Conservation (phyloP, 140 eudicot genomes). For the Flaveria floridana region DNA sequence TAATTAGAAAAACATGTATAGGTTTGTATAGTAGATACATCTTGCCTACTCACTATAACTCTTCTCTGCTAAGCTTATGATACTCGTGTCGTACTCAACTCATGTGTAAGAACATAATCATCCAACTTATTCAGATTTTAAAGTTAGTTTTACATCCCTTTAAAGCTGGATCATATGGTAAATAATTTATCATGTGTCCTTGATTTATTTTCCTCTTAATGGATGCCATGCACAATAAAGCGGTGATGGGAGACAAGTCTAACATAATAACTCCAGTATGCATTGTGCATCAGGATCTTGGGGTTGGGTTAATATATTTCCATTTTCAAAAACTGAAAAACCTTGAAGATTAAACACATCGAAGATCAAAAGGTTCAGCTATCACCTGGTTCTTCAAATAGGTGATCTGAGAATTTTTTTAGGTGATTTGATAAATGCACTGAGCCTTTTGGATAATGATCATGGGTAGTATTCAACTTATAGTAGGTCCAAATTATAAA, state of each 20-base stretch:
- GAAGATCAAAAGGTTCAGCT: background rate
- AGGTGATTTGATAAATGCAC: background rate
- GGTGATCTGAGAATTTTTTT: background rate
- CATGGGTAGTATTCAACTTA: slow-evolving; percentile 10
- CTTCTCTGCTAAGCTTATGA: too few species aligned
- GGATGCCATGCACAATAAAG: background rate
- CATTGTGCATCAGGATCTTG: background rate
- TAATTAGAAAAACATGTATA: background rate
- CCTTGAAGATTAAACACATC: background rate
- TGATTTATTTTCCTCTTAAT: slow-evolving; percentile 3
- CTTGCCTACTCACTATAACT: too few species aligned
- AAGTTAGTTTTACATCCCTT: too few species aligned
- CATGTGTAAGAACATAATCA: too few species aligned
- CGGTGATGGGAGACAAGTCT: background rate
- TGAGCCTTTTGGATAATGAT: background rate
- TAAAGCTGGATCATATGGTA: background rate
- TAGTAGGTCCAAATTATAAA: slow-evolving; percentile 14
- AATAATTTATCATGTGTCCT: background rate
- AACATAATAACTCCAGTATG: background rate
- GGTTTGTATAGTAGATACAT: too few species aligned
- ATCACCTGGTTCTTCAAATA: background rate
- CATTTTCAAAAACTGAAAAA: background rate
- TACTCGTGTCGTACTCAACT: too few species aligned
- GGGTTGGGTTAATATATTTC: slow-evolving; percentile 1
- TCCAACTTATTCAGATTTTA: too few species aligned